phyloP scores from a whole-genome alignment of 2,329 filamentous ascomycete species.

The Pseudogymnoascus sp. region DNA sequence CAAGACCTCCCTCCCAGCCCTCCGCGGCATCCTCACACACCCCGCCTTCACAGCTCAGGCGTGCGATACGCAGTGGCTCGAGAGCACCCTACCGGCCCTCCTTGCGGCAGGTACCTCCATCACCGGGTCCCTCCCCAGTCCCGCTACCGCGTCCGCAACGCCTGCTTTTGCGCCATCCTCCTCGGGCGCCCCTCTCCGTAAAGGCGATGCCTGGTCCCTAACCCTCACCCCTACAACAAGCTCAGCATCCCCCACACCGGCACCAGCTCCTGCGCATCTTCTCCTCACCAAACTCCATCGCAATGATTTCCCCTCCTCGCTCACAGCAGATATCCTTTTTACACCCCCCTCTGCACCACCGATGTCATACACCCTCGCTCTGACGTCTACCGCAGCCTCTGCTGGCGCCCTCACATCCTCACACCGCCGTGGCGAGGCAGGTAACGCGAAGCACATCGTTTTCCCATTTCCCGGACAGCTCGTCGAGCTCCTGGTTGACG shows the following conservation, averaged over 20 bases:
- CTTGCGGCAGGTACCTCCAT: slow-evolving; percentile 27
- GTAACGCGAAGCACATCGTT: slow-evolving; percentile 42
- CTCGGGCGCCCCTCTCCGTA: slow-evolving; percentile 41
- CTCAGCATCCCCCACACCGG: slow-evolving; percentile 15
- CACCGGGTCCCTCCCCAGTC: slow-evolving; percentile 28
- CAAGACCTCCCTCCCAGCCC: slow-evolving; percentile 47
- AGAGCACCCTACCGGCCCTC: slow-evolving; percentile 34
- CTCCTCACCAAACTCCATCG: slow-evolving; percentile 43
- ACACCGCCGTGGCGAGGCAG: slow-evolving; percentile 41
- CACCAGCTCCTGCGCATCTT: slow-evolving; percentile 38
- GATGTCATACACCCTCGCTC: slow-evolving; percentile 34
- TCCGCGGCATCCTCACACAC: slow-evolving; percentile 44
- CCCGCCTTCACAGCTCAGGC: slow-evolving; percentile 38
- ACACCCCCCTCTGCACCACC: slow-evolving; percentile 38
- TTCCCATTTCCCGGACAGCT: slow-evolving; percentile 51
- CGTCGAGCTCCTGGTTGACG: slow-evolving; percentile 48
- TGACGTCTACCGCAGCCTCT: slow-evolving; percentile 33
- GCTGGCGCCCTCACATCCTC: slow-evolving; percentile 41
- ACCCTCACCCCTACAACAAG: slow-evolving; percentile 31
- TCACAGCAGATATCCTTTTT: slow-evolving; percentile 43
- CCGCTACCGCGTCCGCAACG: slow-evolving; percentile 16
- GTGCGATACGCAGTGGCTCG: slow-evolving; percentile 51
- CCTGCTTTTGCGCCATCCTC: slow-evolving; percentile 14
- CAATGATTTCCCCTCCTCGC: slow-evolving; percentile 50
- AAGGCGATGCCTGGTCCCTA: slow-evolving; percentile 50